phyloP scores from a whole-genome alignment of 2,329 filamentous ascomycete genomes.

The Pestalotiopsis sp. region DNA sequence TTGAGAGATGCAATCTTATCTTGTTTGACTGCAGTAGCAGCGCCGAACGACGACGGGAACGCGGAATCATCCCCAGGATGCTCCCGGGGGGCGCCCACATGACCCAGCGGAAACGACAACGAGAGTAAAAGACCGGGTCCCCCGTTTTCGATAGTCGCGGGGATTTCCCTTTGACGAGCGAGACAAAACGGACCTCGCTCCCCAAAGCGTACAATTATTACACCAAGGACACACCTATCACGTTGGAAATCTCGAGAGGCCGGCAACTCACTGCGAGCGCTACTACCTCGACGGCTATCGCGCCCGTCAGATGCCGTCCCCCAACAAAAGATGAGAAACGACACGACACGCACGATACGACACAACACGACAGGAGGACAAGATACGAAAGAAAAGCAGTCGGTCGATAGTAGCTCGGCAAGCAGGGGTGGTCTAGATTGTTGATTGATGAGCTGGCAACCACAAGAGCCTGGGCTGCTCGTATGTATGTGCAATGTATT shows the following conservation, averaged over 20 bases:
- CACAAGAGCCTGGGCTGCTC: not conserved
- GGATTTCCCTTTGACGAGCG: not conserved
- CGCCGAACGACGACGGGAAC: not conserved
- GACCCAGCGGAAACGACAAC: not conserved
- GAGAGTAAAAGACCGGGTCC: not conserved
- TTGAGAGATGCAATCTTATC: not conserved
- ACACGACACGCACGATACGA: not conserved
- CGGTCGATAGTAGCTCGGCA: not conserved
- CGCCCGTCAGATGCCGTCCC: not conserved
- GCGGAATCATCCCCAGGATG: not conserved
- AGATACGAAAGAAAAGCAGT: not conserved
- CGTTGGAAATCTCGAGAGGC: not conserved
- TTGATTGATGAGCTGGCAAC: not conserved
- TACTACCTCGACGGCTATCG: not conserved
- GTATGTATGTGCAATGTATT: not conserved
- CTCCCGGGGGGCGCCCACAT: not conserved
- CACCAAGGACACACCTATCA: too few relatives aligned
- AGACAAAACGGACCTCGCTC: not conserved
- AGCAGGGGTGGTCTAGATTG: not conserved
- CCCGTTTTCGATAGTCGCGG: constrained; percentile 3
- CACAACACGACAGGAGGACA: not conserved
- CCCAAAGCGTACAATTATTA: not conserved
- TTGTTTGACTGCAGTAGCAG: not conserved
- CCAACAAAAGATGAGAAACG: not conserved
- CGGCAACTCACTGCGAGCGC: not conserved